Conservation (phyloP, 441 rosid species). For the Eutrema salsugineum region DNA sequence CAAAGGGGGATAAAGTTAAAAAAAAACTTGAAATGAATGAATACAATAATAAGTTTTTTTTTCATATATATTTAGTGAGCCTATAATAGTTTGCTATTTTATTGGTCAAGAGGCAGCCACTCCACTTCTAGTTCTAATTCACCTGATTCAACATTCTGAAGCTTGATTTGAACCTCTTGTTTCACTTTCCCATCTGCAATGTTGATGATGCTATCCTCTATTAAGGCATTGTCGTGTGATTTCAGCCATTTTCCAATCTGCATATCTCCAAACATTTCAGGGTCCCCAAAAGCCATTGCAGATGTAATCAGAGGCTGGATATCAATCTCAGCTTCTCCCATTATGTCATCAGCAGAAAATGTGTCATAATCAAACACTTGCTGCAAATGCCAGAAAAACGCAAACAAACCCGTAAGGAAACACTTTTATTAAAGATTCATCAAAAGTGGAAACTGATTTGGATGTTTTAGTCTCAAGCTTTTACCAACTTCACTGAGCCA, state of each 20-base stretch:
- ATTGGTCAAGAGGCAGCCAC: constrained; percentile 73
- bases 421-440: neutral
- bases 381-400: constrained; percentile 38
- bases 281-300: constrained; percentile 85
- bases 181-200: constrained; percentile 86
- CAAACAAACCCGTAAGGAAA: neutral
- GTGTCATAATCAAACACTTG: constrained; percentile 76
- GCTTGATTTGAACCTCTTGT: constrained; percentile 61
- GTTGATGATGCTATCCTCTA: constrained; percentile 72
- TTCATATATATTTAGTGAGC: constrained; percentile 1
- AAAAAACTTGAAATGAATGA: neutral
- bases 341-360: constrained; percentile 88
- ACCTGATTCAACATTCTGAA: constrained; percentile 90
- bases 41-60: neutral
- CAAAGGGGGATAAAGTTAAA: neutral
- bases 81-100: constrained; percentile 15
- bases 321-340: constrained; percentile 92
- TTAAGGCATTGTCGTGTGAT: constrained; percentile 79
- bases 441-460: neutral
- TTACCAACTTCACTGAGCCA: constrained; percentile 83
- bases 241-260: constrained; percentile 93
- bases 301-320: constrained; percentile 83
- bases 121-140: constrained; percentile 66
- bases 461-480: neutral
- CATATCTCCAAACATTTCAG: constrained; percentile 81